These are phyloP conservation scores for Euryodendron excelsum DNA, from an alignment of 148 eudicot genomes.

Conservation along the genomic window DNA sequence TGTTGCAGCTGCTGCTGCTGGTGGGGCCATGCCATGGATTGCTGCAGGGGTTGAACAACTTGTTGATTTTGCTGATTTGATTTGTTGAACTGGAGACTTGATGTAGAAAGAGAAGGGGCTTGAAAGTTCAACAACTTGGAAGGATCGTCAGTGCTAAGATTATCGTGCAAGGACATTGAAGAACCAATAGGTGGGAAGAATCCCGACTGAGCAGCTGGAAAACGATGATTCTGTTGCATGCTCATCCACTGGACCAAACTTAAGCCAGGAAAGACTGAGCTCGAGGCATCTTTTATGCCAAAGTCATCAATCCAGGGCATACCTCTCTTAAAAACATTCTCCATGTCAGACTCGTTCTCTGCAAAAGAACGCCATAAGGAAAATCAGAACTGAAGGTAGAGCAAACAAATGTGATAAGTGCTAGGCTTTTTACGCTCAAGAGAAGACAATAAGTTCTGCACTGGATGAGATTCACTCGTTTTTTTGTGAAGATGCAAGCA, in stretches of 20 bases:
- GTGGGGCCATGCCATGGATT: conserved; percentile 56
- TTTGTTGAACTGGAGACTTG: conserved; percentile 60
- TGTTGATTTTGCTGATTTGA: conserved; percentile 56
- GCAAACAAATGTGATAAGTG: background rate
- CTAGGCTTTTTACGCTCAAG: background rate
- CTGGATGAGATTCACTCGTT: no score
- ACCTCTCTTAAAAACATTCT: conserved; percentile 62
- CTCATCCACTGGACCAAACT: conserved; percentile 97
- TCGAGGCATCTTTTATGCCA: conserved; percentile 76
- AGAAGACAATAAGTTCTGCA: background rate
- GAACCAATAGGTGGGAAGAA: conserved; percentile 53
- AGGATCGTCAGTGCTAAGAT: conserved; percentile 60
- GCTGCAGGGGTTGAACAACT: conserved; percentile 51
- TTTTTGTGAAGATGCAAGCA: no score
- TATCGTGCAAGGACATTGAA: conserved; percentile 38
- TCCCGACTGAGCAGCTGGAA: conserved; percentile 57
- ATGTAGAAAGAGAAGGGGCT: conserved; percentile 49
- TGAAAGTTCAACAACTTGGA: conserved; percentile 86
- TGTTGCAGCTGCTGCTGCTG: conserved; percentile 68
- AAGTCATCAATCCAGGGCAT: conserved; percentile 94
- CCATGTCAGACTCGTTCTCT: conserved; percentile 81
- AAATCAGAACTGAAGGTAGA: background rate
- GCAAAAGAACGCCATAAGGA: conserved; percentile 19
- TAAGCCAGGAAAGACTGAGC: conserved; percentile 83
- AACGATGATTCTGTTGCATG: conserved; percentile 88